Conservation (phyloP, 2,329 filamentous ascomycete genomes). For the Alternaria postmessia region DNA sequence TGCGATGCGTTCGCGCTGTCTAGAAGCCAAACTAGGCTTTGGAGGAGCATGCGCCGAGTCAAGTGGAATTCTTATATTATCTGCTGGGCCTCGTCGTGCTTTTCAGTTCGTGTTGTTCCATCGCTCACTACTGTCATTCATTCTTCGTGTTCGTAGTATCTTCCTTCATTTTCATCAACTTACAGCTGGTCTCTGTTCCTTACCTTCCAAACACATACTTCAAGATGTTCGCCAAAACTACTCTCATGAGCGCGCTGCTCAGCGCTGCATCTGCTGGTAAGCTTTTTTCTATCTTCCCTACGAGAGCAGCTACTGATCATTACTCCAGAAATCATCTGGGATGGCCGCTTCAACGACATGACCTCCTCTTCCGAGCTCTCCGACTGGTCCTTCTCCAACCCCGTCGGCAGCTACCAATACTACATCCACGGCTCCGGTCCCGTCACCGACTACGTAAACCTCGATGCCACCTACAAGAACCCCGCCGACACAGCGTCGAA, state of each 20-base stretch:
- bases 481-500: slow-evolving; percentile 67
- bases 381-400: slow-evolving; percentile 71
- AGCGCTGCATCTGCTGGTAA: slow-evolving; percentile 46
- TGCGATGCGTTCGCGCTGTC: slow-evolving; percentile 1
- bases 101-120: background rate
- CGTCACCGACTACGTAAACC: slow-evolving; percentile 68
- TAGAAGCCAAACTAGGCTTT: slow-evolving; percentile 6
- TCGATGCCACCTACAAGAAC: slow-evolving; percentile 69
- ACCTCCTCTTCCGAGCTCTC: slow-evolving; percentile 63
- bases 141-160: slow-evolving; percentile 24
- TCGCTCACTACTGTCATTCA: slow-evolving; percentile 31
- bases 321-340: slow-evolving; percentile 64
- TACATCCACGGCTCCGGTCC: slow-evolving; percentile 74
- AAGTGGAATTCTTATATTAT: slow-evolving; percentile 14
- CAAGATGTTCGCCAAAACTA: slow-evolving; percentile 44
- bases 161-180: slow-evolving; percentile 16
- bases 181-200: slow-evolving; percentile 36
- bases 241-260: slow-evolving; percentile 43
- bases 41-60: slow-evolving; percentile 14
- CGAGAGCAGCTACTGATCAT: slow-evolving; percentile 10
- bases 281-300: background rate
- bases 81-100: slow-evolving; percentile 15
- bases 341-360: slow-evolving; percentile 71
- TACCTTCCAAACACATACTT: slow-evolving; percentile 22
- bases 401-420: slow-evolving; percentile 76